Conservation (phyloP, 495 filamentous ascomycete species). For the Xylaria nigripes region DNA sequence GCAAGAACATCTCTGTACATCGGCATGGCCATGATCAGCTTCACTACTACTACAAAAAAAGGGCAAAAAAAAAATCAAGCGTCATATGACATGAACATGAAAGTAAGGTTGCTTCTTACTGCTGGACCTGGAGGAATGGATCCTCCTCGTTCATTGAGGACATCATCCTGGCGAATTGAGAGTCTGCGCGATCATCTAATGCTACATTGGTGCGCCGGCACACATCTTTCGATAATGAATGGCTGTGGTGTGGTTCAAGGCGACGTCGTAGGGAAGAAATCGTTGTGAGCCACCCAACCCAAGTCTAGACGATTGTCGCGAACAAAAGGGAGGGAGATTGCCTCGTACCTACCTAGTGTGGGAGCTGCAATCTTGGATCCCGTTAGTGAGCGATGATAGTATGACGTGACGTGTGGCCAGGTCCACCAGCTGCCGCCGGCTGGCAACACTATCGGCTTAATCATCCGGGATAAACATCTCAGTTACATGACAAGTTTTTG, state of each 20-base stretch:
- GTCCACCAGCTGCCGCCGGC: background rate
- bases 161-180: slow-evolving; percentile 50
- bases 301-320: background rate
- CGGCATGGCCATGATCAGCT: background rate
- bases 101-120: slow-evolving; percentile 38
- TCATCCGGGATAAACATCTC: background rate
- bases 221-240: background rate
- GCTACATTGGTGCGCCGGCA: slow-evolving; percentile 18
- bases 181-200: slow-evolving; percentile 22
- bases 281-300: background rate
- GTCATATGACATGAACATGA: background rate
- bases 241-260: background rate
- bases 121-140: slow-evolving; percentile 89
- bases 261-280: background rate
- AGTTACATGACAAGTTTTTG: no score
- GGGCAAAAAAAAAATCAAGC: background rate
- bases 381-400: background rate
- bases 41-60: background rate
- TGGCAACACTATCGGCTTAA: background rate
- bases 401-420: slow-evolving; percentile 4
- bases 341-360: no score
- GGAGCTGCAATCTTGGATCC: background rate
- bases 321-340: background rate
- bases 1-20: slow-evolving; percentile 69
- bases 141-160: slow-evolving; percentile 67